Evolutionary conservation across 768 basidiomycete species (phyloP).

Genomic region (Tulasnella sp.): DNA sequence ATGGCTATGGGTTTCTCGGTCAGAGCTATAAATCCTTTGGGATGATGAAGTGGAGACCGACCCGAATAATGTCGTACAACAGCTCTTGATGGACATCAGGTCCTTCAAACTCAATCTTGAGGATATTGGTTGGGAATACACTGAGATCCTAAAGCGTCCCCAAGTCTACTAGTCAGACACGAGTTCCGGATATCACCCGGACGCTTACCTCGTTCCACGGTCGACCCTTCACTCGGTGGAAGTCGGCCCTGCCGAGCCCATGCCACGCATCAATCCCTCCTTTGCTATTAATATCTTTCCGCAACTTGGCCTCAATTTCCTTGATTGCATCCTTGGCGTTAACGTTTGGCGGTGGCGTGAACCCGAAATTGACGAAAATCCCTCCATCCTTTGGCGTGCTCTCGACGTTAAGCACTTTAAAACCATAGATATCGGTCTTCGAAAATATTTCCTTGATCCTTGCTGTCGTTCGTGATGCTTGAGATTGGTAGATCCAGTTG

Average conservation of each 20-base stretch:
- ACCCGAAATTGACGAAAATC: constrained; percentile 77
- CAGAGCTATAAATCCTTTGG: neutral
- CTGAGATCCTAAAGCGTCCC: constrained; percentile 73
- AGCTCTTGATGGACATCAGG: constrained; percentile 81
- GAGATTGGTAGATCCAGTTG: constrained; percentile 57
- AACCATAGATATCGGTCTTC: constrained; percentile 57
- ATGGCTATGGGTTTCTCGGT: constrained; percentile 57
- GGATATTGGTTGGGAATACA: constrained; percentile 70
- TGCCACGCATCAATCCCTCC: constrained; percentile 69
- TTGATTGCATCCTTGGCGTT: neutral
- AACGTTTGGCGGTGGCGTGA: constrained; percentile 40
- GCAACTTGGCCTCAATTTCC: constrained; percentile 56
- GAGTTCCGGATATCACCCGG: neutral
- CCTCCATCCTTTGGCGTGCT: constrained; percentile 77
- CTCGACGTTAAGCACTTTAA: constrained; percentile 65
- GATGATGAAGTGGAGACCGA: constrained; percentile 46
- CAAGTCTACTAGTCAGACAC: neutral
- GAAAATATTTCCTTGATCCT: constrained; percentile 55
- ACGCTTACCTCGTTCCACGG: constrained; percentile 77
- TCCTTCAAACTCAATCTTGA: constrained; percentile 86
- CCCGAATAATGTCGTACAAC: constrained; percentile 77
- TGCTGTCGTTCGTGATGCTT: constrained; percentile 63
- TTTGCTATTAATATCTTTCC: constrained; percentile 50
- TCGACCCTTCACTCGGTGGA: constrained; percentile 75
- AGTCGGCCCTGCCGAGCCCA: constrained; percentile 53